Evolutionary conservation across 2,329 filamentous ascomycete genomes (phyloP), one percentile per base, ranked within the genome.

Genomic region (Pseudocercospora crystallina): DNA sequence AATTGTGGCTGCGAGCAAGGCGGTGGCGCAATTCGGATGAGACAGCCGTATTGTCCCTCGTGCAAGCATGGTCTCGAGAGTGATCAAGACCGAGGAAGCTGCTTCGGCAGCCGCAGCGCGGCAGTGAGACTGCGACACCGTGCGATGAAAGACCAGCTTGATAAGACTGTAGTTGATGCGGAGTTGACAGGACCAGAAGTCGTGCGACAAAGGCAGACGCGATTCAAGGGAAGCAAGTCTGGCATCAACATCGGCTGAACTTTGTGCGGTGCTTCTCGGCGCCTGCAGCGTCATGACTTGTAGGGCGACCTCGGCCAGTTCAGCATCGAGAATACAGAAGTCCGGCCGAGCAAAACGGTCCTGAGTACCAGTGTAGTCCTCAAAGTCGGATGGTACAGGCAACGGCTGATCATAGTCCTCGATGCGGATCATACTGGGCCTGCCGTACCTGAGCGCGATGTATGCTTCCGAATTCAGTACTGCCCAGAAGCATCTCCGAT

Each of bases 321-420:
- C 41, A 13, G 44, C 26, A 13, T 45, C 45, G 15, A 53, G 20
- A 13, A 38, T 30, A 14, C 47, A 41, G 26, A 45, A 53, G 3
- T 53, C 35, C 8, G 17, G 26, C n/a, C 38, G 20, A 5, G 42
- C 34, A 10, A 32, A 13, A 1, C 5, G 14, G n/a, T 49, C 45
- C 7, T 13, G 11, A 3, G 30, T 39, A 13, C 46, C 51, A 30
- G 36, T 34, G 12, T 39, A 40, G 20, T 42, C 42, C 10, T 9
- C 14, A 37, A 49, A 49, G 11, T 53, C 51, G 14, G 32, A 20
- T 17, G 11, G 29, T 4, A 13, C 13, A 14, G 49, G 51, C 8
- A 36, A 20, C 11, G 51, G 45, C 37, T 53, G 51, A 31, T 53
- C 51, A n/a, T 49, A 53, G 15, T 53, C 51, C 32, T 53, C 51